Evolutionary conservation across 495 filamentous ascomycete species (phyloP), one percentile per base, ranked within the genome.

Genomic region (Hyaloscypha hepaticicola): DNA sequence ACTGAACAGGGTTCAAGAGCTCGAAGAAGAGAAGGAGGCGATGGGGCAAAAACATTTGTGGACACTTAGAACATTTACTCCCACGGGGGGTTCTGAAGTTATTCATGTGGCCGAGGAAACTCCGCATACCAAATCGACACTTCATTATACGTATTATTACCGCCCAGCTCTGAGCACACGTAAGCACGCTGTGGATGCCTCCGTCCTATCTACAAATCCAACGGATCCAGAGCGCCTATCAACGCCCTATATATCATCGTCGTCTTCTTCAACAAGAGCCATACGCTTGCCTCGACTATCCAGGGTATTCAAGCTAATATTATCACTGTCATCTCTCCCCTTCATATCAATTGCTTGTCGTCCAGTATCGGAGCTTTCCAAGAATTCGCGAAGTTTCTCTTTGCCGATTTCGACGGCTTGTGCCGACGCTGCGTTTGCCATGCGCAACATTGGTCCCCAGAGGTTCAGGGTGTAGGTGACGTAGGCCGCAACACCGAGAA

Each of bases 381-480:
- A 77, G 72, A 96, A 96, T 31, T 96, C 91, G 25, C 93, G 84
- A 57, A 97, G 82, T 64, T 87, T 87, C 75, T 92, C 89, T 80
- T 96, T 97, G 69, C 89, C 91, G 66, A 97, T 90, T 60, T 94
- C 91, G 19, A 96, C 61, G 1, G 89, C 96, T 77, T 98, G 95
- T 66, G 85, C 81, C 16, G 85, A 86, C 19, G 96, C 96, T 21
- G 95, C 95, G 70, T 95, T 91, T 58, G 85, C 86, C 90, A 99
- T 96, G 70, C 94, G 91, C 65, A 93, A 77, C 80, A 99, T 98
- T 1, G 95, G 96, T 2, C 95, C 93, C 83, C 95, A 93, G 9
- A 99, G 86, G 72, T 97, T 97, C 58, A 98, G 88, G 29, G 84
- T 91, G 74, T 94, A 96, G 22, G 93, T 93, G 25, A 97, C 80